These are phyloP conservation scores for Candida oleophila DNA, from an alignment of 805 yeast genomes.

Conservation along the genomic window DNA sequence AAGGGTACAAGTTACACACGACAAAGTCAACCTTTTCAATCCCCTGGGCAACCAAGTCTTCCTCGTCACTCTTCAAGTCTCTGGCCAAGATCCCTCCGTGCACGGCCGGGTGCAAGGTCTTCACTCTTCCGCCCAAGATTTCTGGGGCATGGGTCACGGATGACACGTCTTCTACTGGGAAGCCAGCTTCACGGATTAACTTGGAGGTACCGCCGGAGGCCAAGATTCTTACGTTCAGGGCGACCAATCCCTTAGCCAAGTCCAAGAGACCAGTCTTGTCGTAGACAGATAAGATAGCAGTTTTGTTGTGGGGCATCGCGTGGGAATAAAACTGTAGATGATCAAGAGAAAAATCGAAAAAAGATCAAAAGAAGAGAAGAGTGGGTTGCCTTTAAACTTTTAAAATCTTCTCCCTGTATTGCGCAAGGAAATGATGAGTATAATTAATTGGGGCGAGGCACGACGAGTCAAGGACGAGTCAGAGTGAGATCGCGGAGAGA, in stretches of 20 bases:
- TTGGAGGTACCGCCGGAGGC: constrained; percentile 98
- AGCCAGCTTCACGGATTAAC: constrained; percentile 94
- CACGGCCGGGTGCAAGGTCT: constrained; percentile 97
- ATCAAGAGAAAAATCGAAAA: too few species aligned
- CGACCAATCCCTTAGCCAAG: constrained; percentile 90
- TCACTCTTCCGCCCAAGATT: constrained; percentile 98
- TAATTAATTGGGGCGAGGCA: constrained; percentile 7
- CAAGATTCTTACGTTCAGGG: constrained; percentile 83
- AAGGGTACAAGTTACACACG: constrained; percentile 96
- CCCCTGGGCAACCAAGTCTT: constrained; percentile 83
- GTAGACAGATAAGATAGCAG: constrained; percentile 95
- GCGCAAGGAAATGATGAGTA: not conserved
- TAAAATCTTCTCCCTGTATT: not conserved
- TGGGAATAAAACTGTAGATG: not conserved
- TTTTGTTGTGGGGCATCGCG: constrained; percentile 53
- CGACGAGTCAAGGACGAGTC: constrained; percentile 5
- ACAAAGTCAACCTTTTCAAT: constrained; percentile 96
- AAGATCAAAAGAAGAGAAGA: not conserved
- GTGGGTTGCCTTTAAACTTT: not conserved
- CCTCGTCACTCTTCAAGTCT: constrained; percentile 85
- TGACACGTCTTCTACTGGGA: constrained; percentile 95
- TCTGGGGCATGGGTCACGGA: constrained; percentile 97
- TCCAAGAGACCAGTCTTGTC: constrained; percentile 96
- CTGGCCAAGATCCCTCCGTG: constrained; percentile 98
- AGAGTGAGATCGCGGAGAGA: not conserved